Evolutionary conservation across 2,329 filamentous ascomycete species (phyloP).

Genomic region (Ustulina deusta): DNA sequence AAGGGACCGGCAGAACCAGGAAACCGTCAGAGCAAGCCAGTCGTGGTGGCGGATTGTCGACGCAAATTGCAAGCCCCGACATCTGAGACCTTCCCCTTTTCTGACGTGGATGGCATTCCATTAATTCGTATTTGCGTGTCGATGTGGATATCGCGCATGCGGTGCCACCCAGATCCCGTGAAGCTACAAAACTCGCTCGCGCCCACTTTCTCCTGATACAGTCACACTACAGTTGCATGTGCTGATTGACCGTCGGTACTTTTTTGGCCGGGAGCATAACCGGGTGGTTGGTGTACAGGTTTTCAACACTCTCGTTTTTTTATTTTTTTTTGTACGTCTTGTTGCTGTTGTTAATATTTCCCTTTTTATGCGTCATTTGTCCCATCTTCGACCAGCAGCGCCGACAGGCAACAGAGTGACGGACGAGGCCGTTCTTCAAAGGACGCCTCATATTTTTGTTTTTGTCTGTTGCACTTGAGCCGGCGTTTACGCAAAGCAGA

Average conservation of each 20-base stretch:
- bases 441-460: conserved; percentile 5
- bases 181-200: conserved; percentile 50
- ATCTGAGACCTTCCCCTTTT: conserved; percentile 46
- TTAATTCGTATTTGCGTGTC: conserved; percentile 49
- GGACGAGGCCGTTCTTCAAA: conserved; percentile 18
- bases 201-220: conserved; percentile 41
- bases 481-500: conserved; percentile 24
- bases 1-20: conserved; percentile 13
- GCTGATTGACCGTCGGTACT: conserved; percentile 25
- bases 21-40: conserved; percentile 11
- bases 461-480: conserved; percentile 11
- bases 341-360: conserved; percentile 8
- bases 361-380: conserved; percentile 26
- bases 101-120: conserved; percentile 48
- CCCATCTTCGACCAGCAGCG: conserved; percentile 1
- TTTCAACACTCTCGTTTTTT: conserved; percentile 15
- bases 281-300: conserved; percentile 33
- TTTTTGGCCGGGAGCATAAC: conserved; percentile 22
- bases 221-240: conserved; percentile 31
- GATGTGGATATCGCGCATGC: conserved; percentile 40
- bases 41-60: conserved; percentile 19
- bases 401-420: conserved; percentile 23
- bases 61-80: conserved; percentile 39
- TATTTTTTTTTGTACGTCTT: background rate
- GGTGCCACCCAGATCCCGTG: conserved; percentile 38